Evolutionary conservation across 306 rosid species (phyloP), one percentile per base, ranked within the genome.

Genomic region (Vachellia collinsii): DNA sequence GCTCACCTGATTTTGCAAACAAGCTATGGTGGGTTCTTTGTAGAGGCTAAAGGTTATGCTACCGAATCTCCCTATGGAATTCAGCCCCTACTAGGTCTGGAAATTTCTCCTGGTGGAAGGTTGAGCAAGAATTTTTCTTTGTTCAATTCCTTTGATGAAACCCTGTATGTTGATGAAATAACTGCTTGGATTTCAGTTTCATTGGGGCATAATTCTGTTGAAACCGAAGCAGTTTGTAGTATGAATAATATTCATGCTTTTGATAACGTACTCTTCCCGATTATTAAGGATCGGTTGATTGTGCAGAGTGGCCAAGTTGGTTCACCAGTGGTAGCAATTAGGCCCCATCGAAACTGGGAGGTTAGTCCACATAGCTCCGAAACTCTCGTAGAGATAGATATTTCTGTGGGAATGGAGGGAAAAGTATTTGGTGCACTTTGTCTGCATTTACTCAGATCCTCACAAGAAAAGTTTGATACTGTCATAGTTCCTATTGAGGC

Each of bases 1-100:
- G 93, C 93, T 86, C 93, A 85, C 79, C 86, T 95, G 85, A 84
- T 95, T 87, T 85, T 95, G 86, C 99, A 95, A 90, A 95, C 99
- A 71, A 92, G 88, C 74, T 82, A 81, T 41, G 99, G 99, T 81
- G 99, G 99, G 53, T 93, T 95, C 84, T 77, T 95, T 80, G 72
- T 95, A 65, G 91, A 88, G 80, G 96, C 97, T 47, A 89, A 87
- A 79, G 99, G 98, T 68, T 79, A 86, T 81, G 92, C 96, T 62
- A 78, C 82, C 0, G 97, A 95, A 79, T 93, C 98, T 59, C 96
- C 98, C 72, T 89, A 90, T 85, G 94, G 92, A 83, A 86, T 90
- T 84, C 90, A 88, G 67, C 92, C 96, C 47, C 70, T 90, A 66
- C 77, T 80, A 38, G 91, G 89, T 62, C 50, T 88, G 79, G 88